Percentiles rank a stretch among this genome's conserved stretches.
phyloP scores from a whole-genome alignment of 306 rosid species.

The Psophocarpus tetragonolobus region DNA sequence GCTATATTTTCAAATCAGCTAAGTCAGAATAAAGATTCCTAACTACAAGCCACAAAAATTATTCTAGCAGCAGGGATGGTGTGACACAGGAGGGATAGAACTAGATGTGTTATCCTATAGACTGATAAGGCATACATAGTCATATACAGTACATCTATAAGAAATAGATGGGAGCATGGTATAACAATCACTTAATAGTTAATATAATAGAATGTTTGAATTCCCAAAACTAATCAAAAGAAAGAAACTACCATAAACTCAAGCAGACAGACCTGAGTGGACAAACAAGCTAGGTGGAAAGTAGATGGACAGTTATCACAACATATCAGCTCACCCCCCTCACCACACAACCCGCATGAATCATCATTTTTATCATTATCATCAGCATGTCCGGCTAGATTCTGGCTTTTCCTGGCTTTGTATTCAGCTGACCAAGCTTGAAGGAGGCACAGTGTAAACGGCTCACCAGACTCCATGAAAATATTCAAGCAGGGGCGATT shows the following conservation, averaged over 20 bases:
- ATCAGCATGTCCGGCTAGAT: constrained; percentile 54
- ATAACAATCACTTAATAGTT: constrained; percentile 23
- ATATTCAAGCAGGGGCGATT: constrained; percentile 91
- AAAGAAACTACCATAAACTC: constrained; percentile 36
- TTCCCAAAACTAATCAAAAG: constrained; percentile 7
- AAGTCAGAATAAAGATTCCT: constrained; percentile 2
- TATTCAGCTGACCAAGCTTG: constrained; percentile 99
- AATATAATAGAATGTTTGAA: background rate
- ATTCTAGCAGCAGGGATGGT: background rate
- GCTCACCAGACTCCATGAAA: constrained; percentile 85
- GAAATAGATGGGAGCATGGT: background rate
- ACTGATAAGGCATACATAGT: background rate
- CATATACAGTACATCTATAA: background rate
- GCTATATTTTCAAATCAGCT: constrained; percentile 22
- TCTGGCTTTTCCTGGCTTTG: constrained; percentile 68
- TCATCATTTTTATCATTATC: constrained; percentile 86
- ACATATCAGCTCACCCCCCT: constrained; percentile 93
- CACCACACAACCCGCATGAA: constrained; percentile 94
- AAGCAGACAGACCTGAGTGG: constrained; percentile 67
- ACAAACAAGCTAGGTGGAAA: constrained; percentile 85
- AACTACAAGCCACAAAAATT: background rate
- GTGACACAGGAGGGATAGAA: background rate
- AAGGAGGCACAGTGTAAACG: constrained; percentile 92
- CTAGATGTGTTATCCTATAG: background rate
- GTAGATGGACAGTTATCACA: constrained; percentile 98